Base-by-base conservation (phyloP, 352 stramenopile species). In the Globisporangium nagaii region DNA sequence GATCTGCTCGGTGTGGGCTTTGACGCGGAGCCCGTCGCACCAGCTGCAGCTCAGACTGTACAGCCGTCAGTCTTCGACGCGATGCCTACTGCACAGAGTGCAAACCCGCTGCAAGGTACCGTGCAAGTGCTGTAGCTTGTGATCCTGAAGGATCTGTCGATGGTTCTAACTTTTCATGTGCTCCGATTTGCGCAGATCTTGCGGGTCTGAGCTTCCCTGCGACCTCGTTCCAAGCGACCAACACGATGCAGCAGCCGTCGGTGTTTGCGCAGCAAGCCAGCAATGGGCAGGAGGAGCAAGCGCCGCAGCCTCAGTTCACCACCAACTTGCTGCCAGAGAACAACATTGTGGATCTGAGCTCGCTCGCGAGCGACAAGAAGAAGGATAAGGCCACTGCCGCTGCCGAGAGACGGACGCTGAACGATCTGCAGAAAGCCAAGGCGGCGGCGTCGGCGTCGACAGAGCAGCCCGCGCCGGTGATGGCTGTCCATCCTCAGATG, bases 281-380 rank as follows among this genome's bases (percentile, higher is more conserved):
- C 10, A 34, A 24, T 5, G 24, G 32, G 10, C 53, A 61, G 30
- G 44, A 61, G 6, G 44, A 61, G 6, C 27, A 50, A n/a, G 4
- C 37, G 13, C 25, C 31, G 15, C n/a, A 20, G 11, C 27, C 41
- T 15, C 61, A 68, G 36, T 79, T 83, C 53, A 52, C 48, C n/a
- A 79, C 76, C 19, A 84, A 64, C 37, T 31, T 88, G 22, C 59
- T 88, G 25, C 78, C 78, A 4, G 78, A 88, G 45, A 86, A 86
- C 56, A 70, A 83, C 60, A 74, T 88, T 47, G 71, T 88, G 17
- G 72, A 88, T 51, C 73, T 86, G 2, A 68, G 53, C 32, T 71
- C 70, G 54, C 61, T 88, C 11, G 75, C 61, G 25, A 81, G 72
- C 36, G 74, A 82, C 31, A 81, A 76, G 66, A 85, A 84, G 49